Conservation (phyloP, 2,329 filamentous ascomycete genomes). For the Tolypocladium endophyticum region DNA sequence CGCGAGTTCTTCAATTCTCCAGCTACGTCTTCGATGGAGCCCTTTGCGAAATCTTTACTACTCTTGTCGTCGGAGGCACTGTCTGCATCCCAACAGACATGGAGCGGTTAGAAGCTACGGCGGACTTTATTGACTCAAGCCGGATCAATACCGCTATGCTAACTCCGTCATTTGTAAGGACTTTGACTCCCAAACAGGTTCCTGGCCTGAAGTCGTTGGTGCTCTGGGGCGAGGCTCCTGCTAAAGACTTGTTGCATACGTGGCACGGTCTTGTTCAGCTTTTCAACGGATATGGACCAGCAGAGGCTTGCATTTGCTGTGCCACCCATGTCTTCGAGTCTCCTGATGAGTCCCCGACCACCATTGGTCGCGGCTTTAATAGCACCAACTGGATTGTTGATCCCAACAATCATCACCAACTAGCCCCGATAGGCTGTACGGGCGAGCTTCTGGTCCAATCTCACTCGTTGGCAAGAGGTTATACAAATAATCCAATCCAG, state of each 20-base stretch:
- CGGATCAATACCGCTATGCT: neutral
- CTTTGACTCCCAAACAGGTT: constrained; percentile 5
- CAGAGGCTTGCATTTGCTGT: constrained; percentile 7
- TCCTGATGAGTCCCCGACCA: neutral
- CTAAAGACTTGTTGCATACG: constrained; percentile 1
- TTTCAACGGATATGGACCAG: constrained; percentile 9
- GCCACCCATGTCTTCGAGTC: neutral
- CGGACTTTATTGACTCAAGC: neutral
- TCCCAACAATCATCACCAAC: constrained; percentile 5
- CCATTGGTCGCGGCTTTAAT: constrained; percentile 6
- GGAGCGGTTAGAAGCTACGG: constrained; percentile 4
- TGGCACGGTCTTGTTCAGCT: constrained; percentile 8
- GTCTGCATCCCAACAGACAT: constrained; percentile 12
- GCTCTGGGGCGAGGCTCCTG: constrained; percentile 6
- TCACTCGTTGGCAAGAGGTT: constrained; percentile 34
- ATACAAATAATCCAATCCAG: constrained; percentile 25
- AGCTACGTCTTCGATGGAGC: constrained; percentile 40
- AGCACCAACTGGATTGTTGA: constrained; percentile 11
- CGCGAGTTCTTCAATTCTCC: constrained; percentile 42
- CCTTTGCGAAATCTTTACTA: constrained; percentile 17
- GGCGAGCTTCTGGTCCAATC: constrained; percentile 12
- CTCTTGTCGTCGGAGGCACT: constrained; percentile 9
- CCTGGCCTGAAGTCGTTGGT: constrained; percentile 4
- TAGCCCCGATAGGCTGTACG: constrained; percentile 8
- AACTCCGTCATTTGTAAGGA: constrained; percentile 2